Evolutionary conservation across 1,284 basidiomycete genomes (phyloP), one percentile per base, ranked within the genome.

Genomic region (Pseudozyma tsukubaensis): DNA sequence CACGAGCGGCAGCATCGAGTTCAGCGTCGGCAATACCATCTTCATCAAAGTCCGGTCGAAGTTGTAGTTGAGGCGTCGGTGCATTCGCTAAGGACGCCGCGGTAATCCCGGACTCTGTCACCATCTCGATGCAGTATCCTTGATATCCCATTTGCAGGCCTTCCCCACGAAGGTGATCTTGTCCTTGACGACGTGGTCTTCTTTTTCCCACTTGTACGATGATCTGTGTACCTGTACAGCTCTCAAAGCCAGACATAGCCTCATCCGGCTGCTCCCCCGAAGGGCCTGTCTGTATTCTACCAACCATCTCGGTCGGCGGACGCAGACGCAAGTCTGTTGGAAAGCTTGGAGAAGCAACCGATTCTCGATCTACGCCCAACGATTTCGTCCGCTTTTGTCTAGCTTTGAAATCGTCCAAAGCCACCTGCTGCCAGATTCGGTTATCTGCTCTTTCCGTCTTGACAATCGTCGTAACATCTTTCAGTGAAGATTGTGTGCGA

Each of bases 381-480:
- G 43, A 18, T 39, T 37, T 39, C n/a, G n/a, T 44, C 42, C 39
- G 53, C 7, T 18, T 13, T 40, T 11, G 16, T 2, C 44, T 32
- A 12, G 36, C 35, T 32, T 40, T n/a, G n/a, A 10, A 52, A 39
- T 69, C 51, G 39, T 66, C 63, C 29, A 50, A 45, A 43, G 69
- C 63, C 11, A 57, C 59, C 12, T 66, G 63, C n/a, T 59, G 21
- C 69, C 69, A 72, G 34, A 72, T 72, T 13, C 69, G 58, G 4
- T 50, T 53, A 36, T 72, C 69, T 14, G 69, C 69, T n/a, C 69
- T 49, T 7, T 72, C 69, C n/a, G 69, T 72, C 56, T 72, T 72
- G 59, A 72, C 63, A 24, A 72, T 45, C 4, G 69, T 66, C 36
- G 35, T 16, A 3, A 72, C 56, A 2, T 58, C 29, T 40, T 21